Evolutionary conservation across 192 early-diverging fungal genomes (phyloP).

Genomic region (Backusella mclennaniae): DNA sequence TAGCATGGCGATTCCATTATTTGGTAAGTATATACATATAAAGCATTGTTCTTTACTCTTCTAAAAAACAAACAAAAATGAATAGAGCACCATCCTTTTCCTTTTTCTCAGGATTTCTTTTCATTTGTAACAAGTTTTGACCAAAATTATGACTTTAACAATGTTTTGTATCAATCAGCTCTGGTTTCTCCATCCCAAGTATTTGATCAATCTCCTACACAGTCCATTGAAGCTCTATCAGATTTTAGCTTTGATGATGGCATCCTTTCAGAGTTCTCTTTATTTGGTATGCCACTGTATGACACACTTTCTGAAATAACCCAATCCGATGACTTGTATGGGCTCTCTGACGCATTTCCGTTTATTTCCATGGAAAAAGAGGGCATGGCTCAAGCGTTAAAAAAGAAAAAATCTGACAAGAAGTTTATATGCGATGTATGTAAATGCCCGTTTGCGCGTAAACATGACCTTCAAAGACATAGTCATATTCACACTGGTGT

Average conservation of each 20-base stretch:
- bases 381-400: neutral
- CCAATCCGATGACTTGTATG: neutral
- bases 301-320: neutral
- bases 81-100: neutral
- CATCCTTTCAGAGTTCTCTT: neutral
- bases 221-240: neutral
- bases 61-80: neutral
- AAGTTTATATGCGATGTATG: constrained; percentile 33
- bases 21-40: neutral
- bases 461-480: constrained; percentile 77
- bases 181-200: neutral
- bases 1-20: neutral
- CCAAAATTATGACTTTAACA: neutral
- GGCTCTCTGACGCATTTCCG: too few species aligned
- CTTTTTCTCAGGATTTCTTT: neutral
- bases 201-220: neutral
- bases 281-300: neutral
- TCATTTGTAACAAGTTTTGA: neutral
- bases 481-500: constrained; percentile 59
- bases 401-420: neutral
- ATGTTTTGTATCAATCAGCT: neutral
- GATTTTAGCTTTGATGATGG: neutral
- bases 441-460: constrained; percentile 63
- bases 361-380: neutral
- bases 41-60: neutral